Base-by-base conservation (phyloP, 768 basidiomycete genomes). In the Dacryopinax spathularia region DNA sequence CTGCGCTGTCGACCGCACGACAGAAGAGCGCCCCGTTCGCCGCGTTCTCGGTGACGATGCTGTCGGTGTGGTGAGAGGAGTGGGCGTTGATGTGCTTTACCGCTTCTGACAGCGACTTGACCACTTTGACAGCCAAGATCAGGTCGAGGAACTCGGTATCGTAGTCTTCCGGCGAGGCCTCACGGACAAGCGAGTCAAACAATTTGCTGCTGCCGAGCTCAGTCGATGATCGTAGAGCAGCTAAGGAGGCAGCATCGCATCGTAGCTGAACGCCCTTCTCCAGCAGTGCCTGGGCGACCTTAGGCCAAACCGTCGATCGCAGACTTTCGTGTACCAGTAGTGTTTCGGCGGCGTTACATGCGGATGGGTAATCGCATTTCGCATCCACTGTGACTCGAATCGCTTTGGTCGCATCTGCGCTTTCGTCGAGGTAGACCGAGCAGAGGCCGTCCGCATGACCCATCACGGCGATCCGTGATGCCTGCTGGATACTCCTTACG, bases 401-500 rank as follows among this genome's bases (percentile, higher is more conserved):
- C 0, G 94, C 91, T 73, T 93, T 98, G 64, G 84, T 81, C 36
- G 77, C 69, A 67, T 88, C 82, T 0, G 94, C 94, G 31, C 80
- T 77, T 68, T 88, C 85, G 73, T 99, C 95, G 4, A 99, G 75
- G 73, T 86, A 98, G 4, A 96, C 84, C 20, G 85, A 82, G 73
- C 96, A 99, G 9, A 98, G 76, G 1, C 96, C 96, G 73, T 99
- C 96, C 6, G 96, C 94, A 71, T 99, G 96, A 1, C 96, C 96
- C 93, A 99, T 97, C 43, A 99, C 96, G 1, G 96, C 88, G 65
- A 99, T 98, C 64, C 88, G 80, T 0, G 95, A 96, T 67, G 78
- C 83, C 64, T 88, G 87, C 72, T 98, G 91, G 64, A 99, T 96
- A 72, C 78, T 88, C 68, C 77, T 80, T 29, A 98, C 96, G 13